Evolutionary conservation across 805 yeast genomes (phyloP).

Genomic region (Metschnikowia matae): DNA sequence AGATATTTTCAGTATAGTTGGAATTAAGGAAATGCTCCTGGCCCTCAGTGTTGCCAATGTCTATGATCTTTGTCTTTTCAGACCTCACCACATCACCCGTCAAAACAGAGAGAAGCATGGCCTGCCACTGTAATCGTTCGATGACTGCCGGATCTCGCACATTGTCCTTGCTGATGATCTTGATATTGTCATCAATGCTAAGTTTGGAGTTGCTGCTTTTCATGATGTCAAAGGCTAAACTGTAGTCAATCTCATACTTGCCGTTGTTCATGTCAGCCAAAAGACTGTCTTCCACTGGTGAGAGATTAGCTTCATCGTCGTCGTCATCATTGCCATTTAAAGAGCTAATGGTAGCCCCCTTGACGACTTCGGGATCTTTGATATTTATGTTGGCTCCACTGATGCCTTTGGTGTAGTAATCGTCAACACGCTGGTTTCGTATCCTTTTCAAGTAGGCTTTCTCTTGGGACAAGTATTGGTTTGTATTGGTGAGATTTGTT

Average conservation of each 20-base stretch:
- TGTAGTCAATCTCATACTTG: slow-evolving; percentile 46
- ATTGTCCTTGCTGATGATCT: slow-evolving; percentile 34
- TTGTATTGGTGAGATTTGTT: slow-evolving; percentile 17
- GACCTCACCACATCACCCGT: slow-evolving; percentile 93
- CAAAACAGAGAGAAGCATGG: slow-evolving; percentile 83
- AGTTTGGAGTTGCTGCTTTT: slow-evolving; percentile 21
- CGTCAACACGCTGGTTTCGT: slow-evolving; percentile 59
- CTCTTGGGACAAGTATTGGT: slow-evolving; percentile 59
- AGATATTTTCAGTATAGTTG: slow-evolving; percentile 64
- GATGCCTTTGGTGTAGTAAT: slow-evolving; percentile 67
- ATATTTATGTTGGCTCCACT: slow-evolving; percentile 33
- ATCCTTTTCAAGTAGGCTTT: slow-evolving; percentile 60
- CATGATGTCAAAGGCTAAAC: slow-evolving; percentile 34
- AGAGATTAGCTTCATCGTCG: slow-evolving; percentile 25
- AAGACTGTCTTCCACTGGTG: slow-evolving; percentile 21
- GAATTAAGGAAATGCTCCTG: slow-evolving; percentile 50
- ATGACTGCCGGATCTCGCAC: slow-evolving; percentile 47
- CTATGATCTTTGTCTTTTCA: slow-evolving; percentile 75
- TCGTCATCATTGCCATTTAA: slow-evolving; percentile 25
- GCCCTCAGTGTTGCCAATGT: slow-evolving; percentile 37
- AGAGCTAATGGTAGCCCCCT: not conserved
- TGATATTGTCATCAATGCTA: slow-evolving; percentile 31
- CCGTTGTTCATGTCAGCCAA: slow-evolving; percentile 41
- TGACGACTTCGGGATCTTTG: slow-evolving; percentile 9
- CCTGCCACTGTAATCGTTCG: slow-evolving; percentile 93